Evolutionary conservation across 1,139 yeast species (phyloP).

Genomic region (Sugiyamaella japonica): DNA sequence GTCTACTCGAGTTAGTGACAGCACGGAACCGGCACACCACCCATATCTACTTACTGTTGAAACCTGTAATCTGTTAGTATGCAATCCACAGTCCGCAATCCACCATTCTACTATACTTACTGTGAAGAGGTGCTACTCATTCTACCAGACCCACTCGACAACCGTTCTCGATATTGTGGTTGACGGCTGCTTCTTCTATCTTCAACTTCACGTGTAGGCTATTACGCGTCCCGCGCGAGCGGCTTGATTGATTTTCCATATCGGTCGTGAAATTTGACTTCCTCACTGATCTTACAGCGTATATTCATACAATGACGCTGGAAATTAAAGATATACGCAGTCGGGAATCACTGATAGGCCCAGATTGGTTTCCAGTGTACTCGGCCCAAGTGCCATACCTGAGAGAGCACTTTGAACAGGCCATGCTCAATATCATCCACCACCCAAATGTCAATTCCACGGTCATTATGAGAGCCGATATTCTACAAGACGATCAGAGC

Average conservation of each 20-base stretch:
- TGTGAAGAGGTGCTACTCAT: constrained; percentile 35
- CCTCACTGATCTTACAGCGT: not conserved
- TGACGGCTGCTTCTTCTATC: not conserved
- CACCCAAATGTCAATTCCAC: constrained; percentile 94
- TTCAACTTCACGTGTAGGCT: not conserved
- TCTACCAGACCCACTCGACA: not conserved
- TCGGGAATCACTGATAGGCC: constrained; percentile 55
- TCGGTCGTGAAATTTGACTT: not conserved
- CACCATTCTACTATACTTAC: constrained; percentile 22
- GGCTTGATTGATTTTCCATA: not conserved
- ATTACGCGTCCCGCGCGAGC: not conserved
- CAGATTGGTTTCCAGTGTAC: constrained; percentile 54
- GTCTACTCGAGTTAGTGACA: constrained; percentile 33
- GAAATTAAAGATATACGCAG: constrained; percentile 33
- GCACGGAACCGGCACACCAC: too few species aligned
- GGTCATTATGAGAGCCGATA: constrained; percentile 85
- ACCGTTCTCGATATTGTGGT: not conserved
- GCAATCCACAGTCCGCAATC: not conserved
- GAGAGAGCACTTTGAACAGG: constrained; percentile 58
- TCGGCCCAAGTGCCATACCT: constrained; percentile 39
- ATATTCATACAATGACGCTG: constrained; percentile 7
- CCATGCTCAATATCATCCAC: constrained; percentile 76
- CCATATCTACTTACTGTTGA: too few species aligned
- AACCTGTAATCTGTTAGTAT: constrained; percentile 27
- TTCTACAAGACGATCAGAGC: constrained; percentile 51